phyloP scores from a whole-genome alignment of 2,329 filamentous ascomycete genomes.

The Penicillium brevicompactum region DNA sequence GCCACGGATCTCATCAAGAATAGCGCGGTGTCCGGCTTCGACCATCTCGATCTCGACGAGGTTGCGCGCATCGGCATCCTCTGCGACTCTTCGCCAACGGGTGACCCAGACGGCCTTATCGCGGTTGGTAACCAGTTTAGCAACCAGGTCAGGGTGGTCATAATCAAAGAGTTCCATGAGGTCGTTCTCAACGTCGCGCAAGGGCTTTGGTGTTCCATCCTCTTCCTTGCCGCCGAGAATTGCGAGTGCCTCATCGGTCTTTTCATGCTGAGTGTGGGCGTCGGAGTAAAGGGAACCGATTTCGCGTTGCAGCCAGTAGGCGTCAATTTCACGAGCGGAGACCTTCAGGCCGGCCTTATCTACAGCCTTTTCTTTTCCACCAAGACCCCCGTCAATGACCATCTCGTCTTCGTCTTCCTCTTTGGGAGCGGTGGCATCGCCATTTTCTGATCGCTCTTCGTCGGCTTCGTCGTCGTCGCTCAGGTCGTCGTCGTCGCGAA shows the following conservation, averaged over 20 bases:
- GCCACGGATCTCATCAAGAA: slow-evolving; percentile 84
- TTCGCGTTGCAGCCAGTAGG: slow-evolving; percentile 94
- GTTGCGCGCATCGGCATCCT: slow-evolving; percentile 70
- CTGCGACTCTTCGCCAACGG: slow-evolving; percentile 77
- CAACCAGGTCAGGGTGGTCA: slow-evolving; percentile 89
- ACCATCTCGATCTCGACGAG: slow-evolving; percentile 88
- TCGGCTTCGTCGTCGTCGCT: slow-evolving; percentile 78
- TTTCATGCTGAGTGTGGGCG: slow-evolving; percentile 89
- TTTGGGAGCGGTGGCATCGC: slow-evolving; percentile 43
- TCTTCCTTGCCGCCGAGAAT: slow-evolving; percentile 75
- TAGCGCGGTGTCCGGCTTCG: slow-evolving; percentile 80
- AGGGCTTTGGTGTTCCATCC: slow-evolving; percentile 77
- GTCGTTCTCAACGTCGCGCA: slow-evolving; percentile 96
- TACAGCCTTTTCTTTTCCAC: slow-evolving; percentile 45
- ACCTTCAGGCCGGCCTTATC: slow-evolving; percentile 60
- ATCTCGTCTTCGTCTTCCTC: slow-evolving; percentile 68
- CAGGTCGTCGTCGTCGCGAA: slow-evolving; percentile 70
- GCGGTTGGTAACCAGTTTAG: slow-evolving; percentile 85
- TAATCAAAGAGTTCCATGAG: slow-evolving; percentile 98
- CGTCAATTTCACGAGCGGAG: slow-evolving; percentile 87
- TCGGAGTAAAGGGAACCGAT: slow-evolving; percentile 87
- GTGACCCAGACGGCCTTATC: slow-evolving; percentile 97
- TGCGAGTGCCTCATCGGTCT: slow-evolving; percentile 79
- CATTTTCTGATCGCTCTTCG: slow-evolving; percentile 59
- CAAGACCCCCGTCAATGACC: slow-evolving; percentile 72